Evolutionary conservation across 2,329 filamentous ascomycete genomes (phyloP).

Genomic region (Fusarium sp.): DNA sequence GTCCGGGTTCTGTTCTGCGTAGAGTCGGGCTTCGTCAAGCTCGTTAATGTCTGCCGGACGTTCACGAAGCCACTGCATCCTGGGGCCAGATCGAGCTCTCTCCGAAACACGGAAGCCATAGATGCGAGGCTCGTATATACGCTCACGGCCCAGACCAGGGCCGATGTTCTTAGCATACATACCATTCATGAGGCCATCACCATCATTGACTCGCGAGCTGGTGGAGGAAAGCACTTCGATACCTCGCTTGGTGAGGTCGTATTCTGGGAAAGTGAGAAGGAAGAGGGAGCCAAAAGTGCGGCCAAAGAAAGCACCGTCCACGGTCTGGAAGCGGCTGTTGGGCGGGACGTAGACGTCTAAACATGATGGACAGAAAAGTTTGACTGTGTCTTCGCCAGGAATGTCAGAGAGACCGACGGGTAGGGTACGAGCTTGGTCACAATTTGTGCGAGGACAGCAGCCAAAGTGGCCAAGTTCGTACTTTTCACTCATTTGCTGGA

Average conservation of each 20-base stretch:
- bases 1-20: slow-evolving; percentile 66
- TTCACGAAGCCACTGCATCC: slow-evolving; percentile 96
- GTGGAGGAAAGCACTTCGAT: slow-evolving; percentile 65
- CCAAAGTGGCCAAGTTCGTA: slow-evolving; percentile 98
- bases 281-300: slow-evolving; percentile 97
- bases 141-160: slow-evolving; percentile 83
- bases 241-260: slow-evolving; percentile 84
- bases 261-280: slow-evolving; percentile 97
- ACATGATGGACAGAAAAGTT: slow-evolving; percentile 97
- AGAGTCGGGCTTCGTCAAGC: slow-evolving; percentile 80
- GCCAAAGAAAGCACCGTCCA: slow-evolving; percentile 98
- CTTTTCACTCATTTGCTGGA: slow-evolving; percentile 99
- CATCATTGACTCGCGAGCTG: slow-evolving; percentile 54
- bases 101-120: slow-evolving; percentile 97
- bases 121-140: slow-evolving; percentile 94
- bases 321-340: slow-evolving; percentile 96
- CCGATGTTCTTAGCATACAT: slow-evolving; percentile 88
- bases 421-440: slow-evolving; percentile 88
- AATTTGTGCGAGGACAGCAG: slow-evolving; percentile 93
- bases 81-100: slow-evolving; percentile 86
- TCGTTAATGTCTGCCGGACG: slow-evolving; percentile 84
- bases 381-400: slow-evolving; percentile 96
- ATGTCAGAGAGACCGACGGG: slow-evolving; percentile 95
- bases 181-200: slow-evolving; percentile 80
- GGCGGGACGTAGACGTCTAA: slow-evolving; percentile 97